Evolutionary conservation across 768 basidiomycete species (phyloP), one percentile per base, ranked within the genome.

Genomic region (Boletus sensibilis): DNA sequence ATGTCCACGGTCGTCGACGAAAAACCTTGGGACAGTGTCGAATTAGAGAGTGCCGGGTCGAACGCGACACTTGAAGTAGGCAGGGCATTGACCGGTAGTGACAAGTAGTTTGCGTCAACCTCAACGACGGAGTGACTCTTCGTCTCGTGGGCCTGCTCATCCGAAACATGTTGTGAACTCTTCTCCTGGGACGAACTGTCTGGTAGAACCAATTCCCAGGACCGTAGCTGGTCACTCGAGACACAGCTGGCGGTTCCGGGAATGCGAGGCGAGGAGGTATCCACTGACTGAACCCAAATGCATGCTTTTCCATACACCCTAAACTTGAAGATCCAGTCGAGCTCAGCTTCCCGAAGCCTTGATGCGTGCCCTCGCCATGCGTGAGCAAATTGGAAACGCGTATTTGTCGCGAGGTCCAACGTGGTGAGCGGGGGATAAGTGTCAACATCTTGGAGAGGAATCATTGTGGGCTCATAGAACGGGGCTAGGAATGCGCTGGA

Each of bases 321-420:
- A 3, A 56, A 50, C 18, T 39, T 43, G 50, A 31, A 21, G 14
- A 49, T 23, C 35, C 56, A 58, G 4, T 59, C 58, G n/a, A 50
- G 41, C 11, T 56, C 58, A 21, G 43, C 47, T 25, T 52, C 50
- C 21, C 31, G 60, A 23, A 68, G 57, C 45, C 13, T 59, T 29
- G 54, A 53, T 4, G 54, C 61, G 21, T 50, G 51, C 23, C 38
- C 56, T 31, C 64, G 52, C 66, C 62, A 70, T 31, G 49, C 45
- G 7, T 57, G 52, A 49, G 59, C 52, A 41, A 69, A 69, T 4
- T 58, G 53, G 37, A 69, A 69, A 23, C 68, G 68, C 11, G 67
- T 40, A 39, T 71, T 69, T 33, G 37, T 49, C 3, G 29, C 42
- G 21, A 70, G 58, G 38, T 57, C 60, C 27, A 46, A 29, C n/a